Conservation (phyloP, 352 stramenopile genomes). For the Globisporangium mamillatum region DNA sequence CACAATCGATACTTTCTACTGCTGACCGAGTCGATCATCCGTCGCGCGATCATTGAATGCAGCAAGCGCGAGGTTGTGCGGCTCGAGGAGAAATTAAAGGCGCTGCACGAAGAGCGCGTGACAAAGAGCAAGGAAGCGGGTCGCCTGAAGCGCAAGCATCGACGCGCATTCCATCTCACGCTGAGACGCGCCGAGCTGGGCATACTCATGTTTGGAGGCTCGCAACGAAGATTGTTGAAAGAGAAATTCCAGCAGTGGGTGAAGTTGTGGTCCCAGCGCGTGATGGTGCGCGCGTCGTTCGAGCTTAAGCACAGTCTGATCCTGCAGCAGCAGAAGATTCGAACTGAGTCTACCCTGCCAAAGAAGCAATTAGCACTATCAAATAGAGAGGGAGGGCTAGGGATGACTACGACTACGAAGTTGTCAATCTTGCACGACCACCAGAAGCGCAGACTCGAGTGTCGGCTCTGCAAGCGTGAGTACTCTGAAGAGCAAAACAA, state of each 20-base stretch:
- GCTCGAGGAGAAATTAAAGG: conserved; percentile 29
- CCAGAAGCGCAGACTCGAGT: conserved; percentile 50
- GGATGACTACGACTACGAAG: conserved; percentile 18
- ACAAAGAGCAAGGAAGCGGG: conserved; percentile 54
- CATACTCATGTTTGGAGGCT: conserved; percentile 47
- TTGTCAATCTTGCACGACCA: conserved; percentile 59
- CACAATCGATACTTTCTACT: conserved; percentile 56
- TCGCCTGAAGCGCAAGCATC: conserved; percentile 46
- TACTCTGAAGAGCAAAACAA: conserved; percentile 80
- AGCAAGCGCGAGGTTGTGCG: conserved; percentile 42
- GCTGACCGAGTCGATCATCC: conserved; percentile 55
- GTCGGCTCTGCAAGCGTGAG: conserved; percentile 53
- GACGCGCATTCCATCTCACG: conserved; percentile 39
- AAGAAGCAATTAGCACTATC: conserved; percentile 10
- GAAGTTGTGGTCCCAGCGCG: conserved; percentile 49
- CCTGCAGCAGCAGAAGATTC: conserved; percentile 49
- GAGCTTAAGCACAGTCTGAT: conserved; percentile 63
- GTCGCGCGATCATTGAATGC: conserved; percentile 38
- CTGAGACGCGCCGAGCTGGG: conserved; percentile 47
- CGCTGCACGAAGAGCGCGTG: conserved; percentile 37
- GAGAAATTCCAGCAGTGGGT: conserved; percentile 64
- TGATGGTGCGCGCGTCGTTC: conserved; percentile 56
- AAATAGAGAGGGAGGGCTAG: neutral
- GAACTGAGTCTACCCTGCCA: conserved; percentile 9
- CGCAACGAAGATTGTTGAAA: conserved; percentile 32